Evolutionary conservation across 192 early-diverging fungal genomes (phyloP), one percentile per base, ranked within the genome.

Genomic region (Thamnidium elegans): DNA sequence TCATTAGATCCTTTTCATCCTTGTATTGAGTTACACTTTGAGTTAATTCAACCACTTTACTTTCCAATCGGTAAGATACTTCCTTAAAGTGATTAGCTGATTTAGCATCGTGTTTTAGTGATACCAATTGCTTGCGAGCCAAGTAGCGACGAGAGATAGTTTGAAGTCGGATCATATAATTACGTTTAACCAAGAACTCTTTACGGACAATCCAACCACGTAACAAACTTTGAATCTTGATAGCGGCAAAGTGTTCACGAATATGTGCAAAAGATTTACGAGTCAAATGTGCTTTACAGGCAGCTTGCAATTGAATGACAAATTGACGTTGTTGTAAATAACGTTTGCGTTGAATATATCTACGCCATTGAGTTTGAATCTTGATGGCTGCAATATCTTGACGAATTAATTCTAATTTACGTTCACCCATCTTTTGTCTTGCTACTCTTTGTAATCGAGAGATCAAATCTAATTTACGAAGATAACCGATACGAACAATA

Each of bases 11-110:
- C 69, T 88, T 87, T 72, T 93, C 92, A 61, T 91, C 81, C 62
- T 81, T 80, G 61, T 81, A 73, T 58, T 78, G 75, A 47, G 84
- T 84, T 54, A 94, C 71, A 48, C 76, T 78, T 67, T 93, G 93
- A 19, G 95, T 96, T 60, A 99, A 83, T 75, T 94, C 93, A 66
- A 99, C 89, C 60, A 99, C 92, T 84, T 98, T 99, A 79, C 84
- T 88, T 74, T 99, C 97, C 4, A 99, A 79, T 78, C 87, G 88
- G 77, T 93, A 93, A 26, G 95, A 94, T 26, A 89, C 85, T 67
- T 98, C 92, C 78, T 98, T 93, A 74, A 95, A 86, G 67, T 96
- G 96, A 50, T 85, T 87, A 7, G 92, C 91, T 32, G 92, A 94
- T 53, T 90, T 77, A 36, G 90, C 88, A 74, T 99, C 97, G 34